phyloP scores from a whole-genome alignment of 2,329 filamentous ascomycete species.

The Geosmithia morbida region DNA sequence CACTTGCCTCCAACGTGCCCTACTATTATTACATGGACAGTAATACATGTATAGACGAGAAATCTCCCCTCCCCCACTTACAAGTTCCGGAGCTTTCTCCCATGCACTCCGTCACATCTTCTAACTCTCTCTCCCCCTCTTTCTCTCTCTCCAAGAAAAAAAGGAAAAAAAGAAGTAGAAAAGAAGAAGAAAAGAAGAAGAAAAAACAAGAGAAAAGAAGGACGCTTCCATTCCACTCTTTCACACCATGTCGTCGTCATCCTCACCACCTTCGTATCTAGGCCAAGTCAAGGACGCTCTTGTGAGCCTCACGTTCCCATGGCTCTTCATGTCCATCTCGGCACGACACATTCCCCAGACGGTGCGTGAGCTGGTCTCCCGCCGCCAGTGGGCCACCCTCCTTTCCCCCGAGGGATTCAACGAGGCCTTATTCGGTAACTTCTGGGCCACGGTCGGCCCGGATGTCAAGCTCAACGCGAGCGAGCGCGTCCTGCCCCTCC shows the following conservation, averaged over 20 bases:
- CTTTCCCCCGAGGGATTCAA: slow-evolving; percentile 25
- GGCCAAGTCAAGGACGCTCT: slow-evolving; percentile 4
- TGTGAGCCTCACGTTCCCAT: slow-evolving; percentile 28
- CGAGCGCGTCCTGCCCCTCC: slow-evolving; percentile 33
- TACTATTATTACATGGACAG: no score
- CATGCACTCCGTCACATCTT: no score
- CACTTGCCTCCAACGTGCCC: no score
- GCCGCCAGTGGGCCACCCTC: slow-evolving; percentile 19
- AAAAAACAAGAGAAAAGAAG: no score
- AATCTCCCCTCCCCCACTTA: no score
- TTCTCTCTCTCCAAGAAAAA: no score
- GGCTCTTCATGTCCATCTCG: slow-evolving; percentile 35
- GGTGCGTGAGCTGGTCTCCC: slow-evolving; percentile 23
- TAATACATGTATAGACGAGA: no score
- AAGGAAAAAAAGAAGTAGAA: no score
- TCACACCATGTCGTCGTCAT: neutral
- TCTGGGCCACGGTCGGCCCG: slow-evolving; percentile 44
- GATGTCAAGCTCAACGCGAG: slow-evolving; percentile 25
- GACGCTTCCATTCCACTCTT: no score
- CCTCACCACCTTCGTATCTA: neutral
- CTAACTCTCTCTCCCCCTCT: no score
- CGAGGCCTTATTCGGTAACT: slow-evolving; percentile 42
- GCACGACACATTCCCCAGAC: slow-evolving; percentile 36
- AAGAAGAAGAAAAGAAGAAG: neutral
- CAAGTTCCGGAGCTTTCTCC: no score